Base-by-base conservation (phyloP, 2,329 filamentous ascomycete species). In the Cladophialophora exuberans region DNA sequence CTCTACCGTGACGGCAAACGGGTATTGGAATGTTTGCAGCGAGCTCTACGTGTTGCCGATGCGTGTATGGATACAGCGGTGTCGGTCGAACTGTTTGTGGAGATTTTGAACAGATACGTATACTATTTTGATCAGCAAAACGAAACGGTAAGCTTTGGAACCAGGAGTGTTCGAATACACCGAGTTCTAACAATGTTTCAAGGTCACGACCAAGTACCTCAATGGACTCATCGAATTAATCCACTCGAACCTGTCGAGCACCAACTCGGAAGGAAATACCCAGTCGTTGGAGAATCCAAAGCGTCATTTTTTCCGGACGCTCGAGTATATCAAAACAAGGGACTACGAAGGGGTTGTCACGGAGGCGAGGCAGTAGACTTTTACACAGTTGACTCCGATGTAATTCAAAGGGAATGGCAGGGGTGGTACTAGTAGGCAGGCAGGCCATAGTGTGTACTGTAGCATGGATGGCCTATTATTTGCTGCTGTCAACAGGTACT, bases 61-160 rank as follows among this genome's bases (percentile, higher is more conserved):
- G 95, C 94, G 5, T 99, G 94, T 76, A 99, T 99, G 94, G 95
- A 99, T 73, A 94, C 92, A 6, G 90, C 91, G 5, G 91, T 97
- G 3, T 97, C 91, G 2, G 94, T 99, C 42, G 95, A 99, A 74
- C 82, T 99, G 44, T 99, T 99, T 73, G 93, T 99, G 54, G 94
- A 99, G 76, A 99, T 99, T 61, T 78, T 99, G 52, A 97, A 99
- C 72, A 86, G 94, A 72, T 99, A 99, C 70, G 92, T 97, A 49
- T 99, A 99, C 73, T 99, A 97, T 77, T 99, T 97, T 76, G 94
- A 99, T 73, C 93, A 99, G 72, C 90, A 96, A 70, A 99, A 99
- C 73, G 94, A 99, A 75, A 92, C 92, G 63, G 94, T 83, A 72
- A 74, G 80, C 72, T 20, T 26, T n/a, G n/a, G n/a, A 17, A 33